Base-by-base conservation (phyloP, 2,329 filamentous ascomycete genomes). In the Penicillium sp. region DNA sequence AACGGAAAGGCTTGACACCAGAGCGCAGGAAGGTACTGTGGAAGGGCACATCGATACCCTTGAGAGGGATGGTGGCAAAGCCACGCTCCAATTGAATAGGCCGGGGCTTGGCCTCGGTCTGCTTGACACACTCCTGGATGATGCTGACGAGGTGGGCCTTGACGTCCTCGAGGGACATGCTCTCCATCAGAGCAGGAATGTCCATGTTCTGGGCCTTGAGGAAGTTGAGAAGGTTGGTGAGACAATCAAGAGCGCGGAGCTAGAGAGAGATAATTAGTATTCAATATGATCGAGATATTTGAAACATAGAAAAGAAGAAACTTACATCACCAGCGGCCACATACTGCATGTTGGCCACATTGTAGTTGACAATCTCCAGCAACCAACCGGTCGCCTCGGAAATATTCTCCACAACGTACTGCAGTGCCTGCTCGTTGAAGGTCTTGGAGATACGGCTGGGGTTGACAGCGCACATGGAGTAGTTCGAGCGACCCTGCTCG, bases 401-500 rank as follows among this genome's bases (percentile, higher is more conserved):
- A 68, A 99, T 95, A 79, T 91, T 96, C 82, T 91, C 91, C 24
- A 98, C 93, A 37, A 99, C 92, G 72, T 96, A 99, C 73, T 96
- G 93, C 63, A 99, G 84, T 43, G 95, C 95, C 75, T 95, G 90
- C 79, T 99, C 95, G 79, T 96, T 97, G 84, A 99, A 99, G 1
- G 92, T 97, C 85, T 96, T 96, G 71, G 91, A 96, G 76, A 99
- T 97, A 63, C 95, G 89, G 82, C 92, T 96, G 35, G 95, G 95
- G 81, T 99, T 99, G 77, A 99, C 93, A 56, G 95, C 95, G 76
- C 93, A 97, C 95, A 99, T 99, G 61, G 90, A 93, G 83, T 99
- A 99, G 83, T 98, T 98, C 67, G 93, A 97, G 55, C 95, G 90
- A 37, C 95, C 95, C 63, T 86, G 82, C 57, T 89, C 93, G 75